A percentile compares a stretch with the other conserved stretches of the same genome.
Conservation (phyloP, 2,329 filamentous ascomycete species). For the Talaromyces pinophilus region DNA sequence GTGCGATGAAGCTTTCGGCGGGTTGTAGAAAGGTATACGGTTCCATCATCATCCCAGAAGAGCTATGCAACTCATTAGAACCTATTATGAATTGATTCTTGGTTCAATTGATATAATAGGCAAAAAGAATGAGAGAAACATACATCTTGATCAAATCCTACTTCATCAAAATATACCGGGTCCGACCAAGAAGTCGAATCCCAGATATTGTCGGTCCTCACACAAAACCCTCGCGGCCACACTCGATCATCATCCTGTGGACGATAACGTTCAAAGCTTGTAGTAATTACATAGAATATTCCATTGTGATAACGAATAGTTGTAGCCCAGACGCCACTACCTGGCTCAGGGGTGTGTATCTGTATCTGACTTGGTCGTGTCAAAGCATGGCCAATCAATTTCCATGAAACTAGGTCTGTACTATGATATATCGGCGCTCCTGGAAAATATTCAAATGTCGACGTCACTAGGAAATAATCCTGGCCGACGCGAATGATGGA, state of each 20-base stretch:
- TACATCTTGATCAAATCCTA: conserved; percentile 51
- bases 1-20: conserved; percentile 39
- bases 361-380: conserved; percentile 29
- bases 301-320: conserved; percentile 44
- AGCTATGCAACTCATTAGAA: not conserved
- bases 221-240: conserved; percentile 14
- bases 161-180: conserved; percentile 18
- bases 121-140: conserved; percentile 22
- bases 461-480: conserved; percentile 49
- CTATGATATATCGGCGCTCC: conserved; percentile 50
- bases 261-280: conserved; percentile 22
- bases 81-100: not conserved
- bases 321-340: conserved; percentile 45
- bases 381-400: conserved; percentile 30
- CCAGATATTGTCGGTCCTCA: conserved; percentile 15
- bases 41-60: conserved; percentile 47
- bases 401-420: conserved; percentile 49
- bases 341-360: conserved; percentile 41
- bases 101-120: not conserved
- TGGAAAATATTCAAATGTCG: conserved; percentile 50
- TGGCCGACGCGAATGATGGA: conserved; percentile 46
- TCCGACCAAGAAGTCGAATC: conserved; percentile 19
- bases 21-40: conserved; percentile 41
- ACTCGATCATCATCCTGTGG: conserved; percentile 18
- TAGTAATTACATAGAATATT: conserved; percentile 46